Percentiles rank a stretch among this genome's conserved stretches.
Evolutionary conservation across 371 early-diverging fungal genomes (phyloP).

Genomic region (Mucor lusitanicus): DNA sequence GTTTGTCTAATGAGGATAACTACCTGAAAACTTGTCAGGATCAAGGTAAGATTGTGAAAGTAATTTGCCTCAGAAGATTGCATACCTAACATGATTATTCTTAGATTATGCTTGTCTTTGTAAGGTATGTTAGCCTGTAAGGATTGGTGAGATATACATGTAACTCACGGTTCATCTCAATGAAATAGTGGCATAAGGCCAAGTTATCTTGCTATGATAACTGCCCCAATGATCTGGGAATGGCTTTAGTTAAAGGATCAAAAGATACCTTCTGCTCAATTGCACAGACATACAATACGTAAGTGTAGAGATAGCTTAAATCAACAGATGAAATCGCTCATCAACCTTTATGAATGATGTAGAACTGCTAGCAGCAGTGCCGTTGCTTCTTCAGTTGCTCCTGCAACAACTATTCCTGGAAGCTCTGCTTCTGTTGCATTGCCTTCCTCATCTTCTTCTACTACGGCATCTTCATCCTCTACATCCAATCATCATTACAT

Average conservation of each 20-base stretch:
- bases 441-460: slow-evolving; percentile 3
- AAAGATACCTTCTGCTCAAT: slow-evolving; percentile 41
- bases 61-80: neutral
- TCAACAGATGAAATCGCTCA: neutral
- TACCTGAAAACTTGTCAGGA: slow-evolving; percentile 26
- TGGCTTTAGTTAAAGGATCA: slow-evolving; percentile 20
- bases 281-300: slow-evolving; percentile 37
- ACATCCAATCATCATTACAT: neutral
- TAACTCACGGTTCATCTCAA: neutral
- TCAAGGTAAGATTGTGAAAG: neutral
- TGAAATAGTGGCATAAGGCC: slow-evolving; percentile 22
- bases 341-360: neutral
- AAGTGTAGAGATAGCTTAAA: neutral
- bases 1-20: slow-evolving; percentile 30
- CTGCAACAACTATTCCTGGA: slow-evolving; percentile 2
- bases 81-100: neutral
- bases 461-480: neutral
- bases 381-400: neutral
- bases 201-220: slow-evolving; percentile 30
- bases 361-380: slow-evolving; percentile 3
- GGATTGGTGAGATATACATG: neutral
- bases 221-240: slow-evolving; percentile 27
- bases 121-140: slow-evolving; percentile 13
- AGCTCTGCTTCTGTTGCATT: neutral
- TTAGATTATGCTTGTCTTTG: slow-evolving; percentile 31